A percentile compares a stretch with the other conserved stretches of the same genome.
phyloP scores from a whole-genome alignment of 306 rosid species.

The Quercus berberidifolia region DNA sequence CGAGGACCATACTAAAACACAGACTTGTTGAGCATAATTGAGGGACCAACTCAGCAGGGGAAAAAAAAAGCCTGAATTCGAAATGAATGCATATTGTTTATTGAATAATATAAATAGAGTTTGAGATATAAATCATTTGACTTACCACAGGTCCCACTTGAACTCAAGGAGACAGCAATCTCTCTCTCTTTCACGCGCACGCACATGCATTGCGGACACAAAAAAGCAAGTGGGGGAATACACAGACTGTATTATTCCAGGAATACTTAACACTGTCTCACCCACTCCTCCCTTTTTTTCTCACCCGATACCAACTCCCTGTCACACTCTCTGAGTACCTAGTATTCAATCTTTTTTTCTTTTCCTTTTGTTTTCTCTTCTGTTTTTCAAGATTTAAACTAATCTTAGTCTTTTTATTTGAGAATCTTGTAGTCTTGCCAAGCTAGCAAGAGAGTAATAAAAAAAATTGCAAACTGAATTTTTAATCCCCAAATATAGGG shows the following conservation, averaged over 20 bases:
- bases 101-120: not conserved
- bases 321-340: not conserved
- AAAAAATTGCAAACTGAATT: too few species aligned
- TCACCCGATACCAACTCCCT: not conserved
- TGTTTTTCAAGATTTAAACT: not conserved
- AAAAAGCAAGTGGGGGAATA: not conserved
- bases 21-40: too few species aligned
- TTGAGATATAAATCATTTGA: not conserved
- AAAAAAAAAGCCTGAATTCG: too few species aligned
- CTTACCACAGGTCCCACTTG: not conserved
- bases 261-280: not conserved
- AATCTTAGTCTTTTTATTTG: not conserved
- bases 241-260: not conserved
- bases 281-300: too few species aligned
- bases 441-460: not conserved
- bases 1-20: not conserved
- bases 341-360: not conserved
- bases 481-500: too few species aligned
- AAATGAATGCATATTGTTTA: not conserved
- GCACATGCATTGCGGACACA: not conserved
- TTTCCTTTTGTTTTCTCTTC: not conserved
- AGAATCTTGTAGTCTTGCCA: not conserved
- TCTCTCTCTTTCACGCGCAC: not conserved
- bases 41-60: too few species aligned
- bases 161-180: not conserved